Conservation (phyloP, 2,329 filamentous ascomycete genomes). For the Epichloe bromicola region DNA sequence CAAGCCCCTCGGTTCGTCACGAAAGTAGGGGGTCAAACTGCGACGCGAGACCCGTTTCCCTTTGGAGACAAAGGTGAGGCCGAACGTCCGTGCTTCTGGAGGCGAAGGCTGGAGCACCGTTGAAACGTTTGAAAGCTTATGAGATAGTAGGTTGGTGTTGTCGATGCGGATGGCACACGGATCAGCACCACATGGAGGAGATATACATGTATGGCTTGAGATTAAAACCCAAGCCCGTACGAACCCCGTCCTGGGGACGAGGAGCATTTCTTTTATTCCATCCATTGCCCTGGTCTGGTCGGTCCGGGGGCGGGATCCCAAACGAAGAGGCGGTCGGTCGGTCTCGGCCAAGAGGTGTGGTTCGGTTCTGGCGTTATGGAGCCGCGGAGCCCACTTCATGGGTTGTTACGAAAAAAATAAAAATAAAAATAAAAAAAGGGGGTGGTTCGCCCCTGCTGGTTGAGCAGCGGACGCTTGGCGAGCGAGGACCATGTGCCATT, state of each 20-base stretch:
- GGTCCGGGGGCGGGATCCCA: slow-evolving; percentile 1
- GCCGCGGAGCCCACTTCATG: slow-evolving; percentile 6
- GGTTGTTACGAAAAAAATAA: slow-evolving; percentile 5
- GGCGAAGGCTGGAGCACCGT: background rate
- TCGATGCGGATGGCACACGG: background rate
- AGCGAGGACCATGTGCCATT: background rate
- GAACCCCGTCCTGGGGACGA: background rate
- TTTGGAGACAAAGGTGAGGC: background rate
- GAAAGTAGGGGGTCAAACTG: background rate
- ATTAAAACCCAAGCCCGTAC: background rate
- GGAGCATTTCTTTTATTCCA: background rate
- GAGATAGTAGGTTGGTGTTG: background rate
- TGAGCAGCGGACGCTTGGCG: no score
- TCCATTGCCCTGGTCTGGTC: background rate
- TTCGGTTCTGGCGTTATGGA: slow-evolving; percentile 4
- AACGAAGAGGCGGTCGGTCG: slow-evolving; percentile 2
- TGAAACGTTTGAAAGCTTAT: background rate
- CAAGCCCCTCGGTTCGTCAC: background rate
- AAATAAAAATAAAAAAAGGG: background rate
- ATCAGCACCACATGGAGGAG: background rate
- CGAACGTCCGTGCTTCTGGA: background rate
- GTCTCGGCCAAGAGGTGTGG: slow-evolving; percentile 3
- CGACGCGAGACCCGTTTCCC: background rate
- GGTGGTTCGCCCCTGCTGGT: no score
- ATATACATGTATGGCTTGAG: background rate